phyloP scores from a whole-genome alignment of 1,139 yeast species.

The Sugiyamaella novakii region DNA sequence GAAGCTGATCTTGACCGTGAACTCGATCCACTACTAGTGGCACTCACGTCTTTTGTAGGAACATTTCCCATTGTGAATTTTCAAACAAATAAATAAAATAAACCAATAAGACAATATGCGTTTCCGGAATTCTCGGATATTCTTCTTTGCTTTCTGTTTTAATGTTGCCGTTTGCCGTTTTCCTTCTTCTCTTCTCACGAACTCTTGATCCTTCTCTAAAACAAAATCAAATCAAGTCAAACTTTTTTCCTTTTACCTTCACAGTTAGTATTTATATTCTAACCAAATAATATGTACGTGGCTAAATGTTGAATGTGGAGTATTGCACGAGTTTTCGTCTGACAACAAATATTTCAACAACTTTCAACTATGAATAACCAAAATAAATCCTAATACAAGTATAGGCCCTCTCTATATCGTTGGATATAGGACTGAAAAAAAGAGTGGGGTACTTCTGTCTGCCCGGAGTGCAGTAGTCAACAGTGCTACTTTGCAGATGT shows the following conservation, averaged over 20 bases:
- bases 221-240: not conserved
- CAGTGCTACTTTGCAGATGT: no score
- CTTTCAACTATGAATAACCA: no score
- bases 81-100: not conserved
- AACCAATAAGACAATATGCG: not conserved
- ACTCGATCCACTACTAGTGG: conserved; percentile 13
- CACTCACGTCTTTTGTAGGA: conserved; percentile 31
- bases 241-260: not conserved
- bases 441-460: not conserved
- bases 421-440: not conserved
- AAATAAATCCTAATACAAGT: no score
- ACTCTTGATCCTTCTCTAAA: not conserved
- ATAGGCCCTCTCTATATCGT: no score
- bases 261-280: not conserved
- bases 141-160: no score
- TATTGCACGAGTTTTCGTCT: no score
- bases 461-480: not conserved
- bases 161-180: not conserved
- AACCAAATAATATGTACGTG: no score
- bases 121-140: not conserved
- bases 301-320: no score
- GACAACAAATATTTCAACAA: no score
- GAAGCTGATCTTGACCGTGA: conserved; percentile 23
- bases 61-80: conserved; percentile 34
- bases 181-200: not conserved